These are phyloP conservation scores for Mrakiaceae sp. DNA, from an alignment of 1,284 basidiomycete species.

Conservation along the genomic window DNA sequence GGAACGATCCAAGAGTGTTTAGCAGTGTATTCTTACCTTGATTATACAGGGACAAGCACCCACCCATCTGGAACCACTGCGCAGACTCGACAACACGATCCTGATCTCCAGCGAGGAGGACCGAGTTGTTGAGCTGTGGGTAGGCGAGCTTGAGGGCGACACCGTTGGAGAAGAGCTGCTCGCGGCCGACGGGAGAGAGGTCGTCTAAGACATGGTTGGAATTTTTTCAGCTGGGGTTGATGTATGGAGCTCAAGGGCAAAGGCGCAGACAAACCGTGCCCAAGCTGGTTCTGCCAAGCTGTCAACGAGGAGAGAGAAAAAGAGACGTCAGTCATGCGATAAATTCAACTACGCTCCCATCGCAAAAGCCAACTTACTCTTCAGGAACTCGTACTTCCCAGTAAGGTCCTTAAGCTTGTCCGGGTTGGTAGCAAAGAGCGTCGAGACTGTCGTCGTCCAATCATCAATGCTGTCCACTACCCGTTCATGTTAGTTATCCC, in stretches of 20 bases:
- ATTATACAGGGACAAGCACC: too few relatives aligned
- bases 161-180: slow-evolving; percentile 40
- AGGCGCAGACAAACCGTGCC: slow-evolving; percentile 19
- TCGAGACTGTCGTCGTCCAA: slow-evolving; percentile 26
- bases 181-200: slow-evolving; percentile 37
- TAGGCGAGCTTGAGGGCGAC: slow-evolving; percentile 38
- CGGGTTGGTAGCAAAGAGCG: slow-evolving; percentile 27
- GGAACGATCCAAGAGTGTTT: too few relatives aligned
- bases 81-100: slow-evolving; percentile 41
- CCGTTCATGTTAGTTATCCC: too few relatives aligned
- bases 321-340: neutral
- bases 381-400: slow-evolving; percentile 35
- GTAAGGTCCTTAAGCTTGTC: slow-evolving; percentile 32
- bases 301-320: neutral
- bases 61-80: slow-evolving; percentile 38
- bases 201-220: slow-evolving; percentile 27
- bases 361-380: slow-evolving; percentile 24
- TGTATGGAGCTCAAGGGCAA: neutral
- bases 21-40: too few relatives aligned
- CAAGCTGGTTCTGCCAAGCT: slow-evolving; percentile 34
- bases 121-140: slow-evolving; percentile 33
- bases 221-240: neutral
- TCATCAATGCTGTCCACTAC: too few relatives aligned
- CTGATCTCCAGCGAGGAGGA: slow-evolving; percentile 38
- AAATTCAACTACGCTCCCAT: neutral